Evolutionary conservation across 1,284 basidiomycete species (phyloP), one percentile per base, ranked within the genome.

Genomic region (Austroboletus novae-zelandiae): DNA sequence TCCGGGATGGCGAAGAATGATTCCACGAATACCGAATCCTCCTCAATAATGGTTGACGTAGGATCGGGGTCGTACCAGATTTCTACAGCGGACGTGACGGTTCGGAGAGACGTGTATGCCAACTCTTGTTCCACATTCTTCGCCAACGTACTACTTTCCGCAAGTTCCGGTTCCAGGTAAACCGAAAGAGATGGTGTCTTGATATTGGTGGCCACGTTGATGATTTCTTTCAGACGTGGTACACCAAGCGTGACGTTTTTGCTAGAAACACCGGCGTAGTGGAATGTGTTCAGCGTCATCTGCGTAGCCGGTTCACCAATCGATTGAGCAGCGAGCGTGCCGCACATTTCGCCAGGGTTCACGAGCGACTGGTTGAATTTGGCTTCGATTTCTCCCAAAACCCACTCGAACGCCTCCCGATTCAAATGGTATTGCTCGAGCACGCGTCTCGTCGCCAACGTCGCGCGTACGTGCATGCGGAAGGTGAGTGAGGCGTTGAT

Each of bases 1-100:
- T 99, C 97, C 9, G 96, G 96, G 70, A 99, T 98, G 50, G 95
- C 95, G 68, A 99, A 99, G 90, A 98, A 98, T 0, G 95, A 94
- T 63, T 98, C 94, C 48, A 99, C 96, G 66, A 99, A 99, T 47
- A 96, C 85, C 44, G 83, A 76, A 71, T 99, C 97, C 64, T 98
- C 96, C 60, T 97, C 94, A 67, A 99, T 98, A 65, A 95, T 87
- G 10, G 97, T 99, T 0, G 89, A 84, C 17, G 81, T 86, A 23
- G 94, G 90, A 63, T 98, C 87, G 0, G 97, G 97, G 67, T 99
- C 97, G 67, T 98, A 99, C 84, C 94, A 96, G 60, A 99, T 98
- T 70, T 99, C 95, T 25, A 98, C 94, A 1, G 93, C 91, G 5
- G 93, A 87, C 0, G 96, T 99, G 57, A 99, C 86, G 1, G 96